Conservation (phyloP, 2,329 filamentous ascomycete genomes). For the Thielaviopsis punctulata region DNA sequence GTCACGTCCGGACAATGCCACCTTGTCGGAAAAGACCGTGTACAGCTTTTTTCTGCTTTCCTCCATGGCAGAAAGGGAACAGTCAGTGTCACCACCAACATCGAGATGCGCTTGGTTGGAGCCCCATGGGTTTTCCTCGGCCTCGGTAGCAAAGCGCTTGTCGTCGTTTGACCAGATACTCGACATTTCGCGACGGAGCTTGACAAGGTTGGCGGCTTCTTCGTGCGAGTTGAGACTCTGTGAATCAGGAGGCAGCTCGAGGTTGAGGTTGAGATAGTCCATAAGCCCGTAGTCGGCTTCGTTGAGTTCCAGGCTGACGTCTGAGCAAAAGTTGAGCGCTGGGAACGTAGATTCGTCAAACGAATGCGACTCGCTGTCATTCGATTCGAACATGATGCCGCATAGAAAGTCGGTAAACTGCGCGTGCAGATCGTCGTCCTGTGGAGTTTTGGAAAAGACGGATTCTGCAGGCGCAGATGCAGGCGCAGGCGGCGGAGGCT, state of each 20-base stretch:
- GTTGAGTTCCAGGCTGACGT: conserved; percentile 32
- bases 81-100: background rate
- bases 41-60: conserved; percentile 22
- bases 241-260: background rate
- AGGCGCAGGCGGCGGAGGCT: background rate
- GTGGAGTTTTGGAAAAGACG: background rate
- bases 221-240: conserved; percentile 26
- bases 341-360: conserved; percentile 25
- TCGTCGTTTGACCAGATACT: conserved; percentile 7
- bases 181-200: conserved; percentile 8
- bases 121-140: conserved; percentile 26
- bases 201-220: conserved; percentile 17
- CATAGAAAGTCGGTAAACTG: conserved; percentile 34
- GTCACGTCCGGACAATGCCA: conserved; percentile 36
- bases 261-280: conserved; percentile 16
- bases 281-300: conserved; percentile 35
- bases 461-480: background rate
- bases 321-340: conserved; percentile 33
- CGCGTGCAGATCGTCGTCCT: conserved; percentile 14
- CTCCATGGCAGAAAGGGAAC: conserved; percentile 21
- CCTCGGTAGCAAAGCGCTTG: conserved; percentile 16
- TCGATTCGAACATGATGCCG: conserved; percentile 32
- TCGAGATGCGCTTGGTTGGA: conserved; percentile 27
- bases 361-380: conserved; percentile 20
- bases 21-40: conserved; percentile 25